Percentiles rank a stretch among this genome's conserved stretches.
phyloP scores from a whole-genome alignment of 1,139 yeast genomes.

The Wickerhamomyces sp. region DNA sequence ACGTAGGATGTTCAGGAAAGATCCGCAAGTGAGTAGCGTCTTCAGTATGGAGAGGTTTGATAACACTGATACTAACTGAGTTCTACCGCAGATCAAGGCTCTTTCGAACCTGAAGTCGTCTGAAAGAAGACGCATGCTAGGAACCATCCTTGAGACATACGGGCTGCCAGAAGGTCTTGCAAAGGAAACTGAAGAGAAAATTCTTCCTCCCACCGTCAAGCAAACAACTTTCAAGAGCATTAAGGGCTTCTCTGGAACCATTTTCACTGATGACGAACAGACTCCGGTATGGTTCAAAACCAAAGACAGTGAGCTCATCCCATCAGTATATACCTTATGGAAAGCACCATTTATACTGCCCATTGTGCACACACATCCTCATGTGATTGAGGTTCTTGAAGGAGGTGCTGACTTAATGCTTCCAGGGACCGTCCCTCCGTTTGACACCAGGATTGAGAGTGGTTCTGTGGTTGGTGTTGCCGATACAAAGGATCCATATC shows the following conservation, averaged over 20 bases:
- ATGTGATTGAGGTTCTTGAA: slow-evolving; percentile 58
- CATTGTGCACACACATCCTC: slow-evolving; percentile 62
- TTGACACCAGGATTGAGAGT: slow-evolving; percentile 40
- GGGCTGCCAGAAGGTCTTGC: slow-evolving; percentile 40
- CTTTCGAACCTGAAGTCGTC: slow-evolving; percentile 77
- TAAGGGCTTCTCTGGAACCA: slow-evolving; percentile 52
- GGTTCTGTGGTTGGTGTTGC: slow-evolving; percentile 74
- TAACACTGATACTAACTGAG: neutral
- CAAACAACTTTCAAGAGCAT: slow-evolving; percentile 61
- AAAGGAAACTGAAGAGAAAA: slow-evolving; percentile 40
- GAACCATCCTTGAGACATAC: slow-evolving; percentile 42
- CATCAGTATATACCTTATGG: slow-evolving; percentile 76
- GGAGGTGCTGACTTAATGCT: slow-evolving; percentile 90
- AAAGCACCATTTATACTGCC: slow-evolving; percentile 63
- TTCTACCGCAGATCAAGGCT: slow-evolving; percentile 48
- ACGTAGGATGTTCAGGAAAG: slow-evolving; percentile 56
- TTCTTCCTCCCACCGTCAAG: slow-evolving; percentile 61
- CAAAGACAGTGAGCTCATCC: slow-evolving; percentile 53
- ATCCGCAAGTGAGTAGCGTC: slow-evolving; percentile 35
- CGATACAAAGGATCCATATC: slow-evolving; percentile 53
- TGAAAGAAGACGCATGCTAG: slow-evolving; percentile 63
- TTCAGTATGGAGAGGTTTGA: slow-evolving; percentile 7
- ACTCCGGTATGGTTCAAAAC: slow-evolving; percentile 69
- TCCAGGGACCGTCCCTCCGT: slow-evolving; percentile 84
- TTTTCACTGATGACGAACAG: slow-evolving; percentile 60